Conservation (phyloP, 148 eudicot genomes). For the Vaccinium vitisidaea region DNA sequence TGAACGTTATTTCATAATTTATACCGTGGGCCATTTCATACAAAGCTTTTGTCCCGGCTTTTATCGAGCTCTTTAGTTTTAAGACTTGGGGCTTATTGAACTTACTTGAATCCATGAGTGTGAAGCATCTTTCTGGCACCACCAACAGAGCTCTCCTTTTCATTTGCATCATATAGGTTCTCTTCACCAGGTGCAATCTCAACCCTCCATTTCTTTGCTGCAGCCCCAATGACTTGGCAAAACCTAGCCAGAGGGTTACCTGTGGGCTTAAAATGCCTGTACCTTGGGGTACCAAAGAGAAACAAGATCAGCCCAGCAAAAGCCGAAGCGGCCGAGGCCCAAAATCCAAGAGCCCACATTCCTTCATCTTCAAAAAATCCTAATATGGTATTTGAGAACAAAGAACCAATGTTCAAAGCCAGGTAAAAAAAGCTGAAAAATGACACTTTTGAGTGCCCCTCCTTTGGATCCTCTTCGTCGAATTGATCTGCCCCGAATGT, state of each 20-base stretch:
- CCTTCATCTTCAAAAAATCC: slow-evolving; percentile 80
- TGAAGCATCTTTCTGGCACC: slow-evolving; percentile 62
- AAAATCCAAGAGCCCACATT: slow-evolving; percentile 82
- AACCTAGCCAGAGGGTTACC: slow-evolving; percentile 84
- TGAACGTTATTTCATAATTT: neutral
- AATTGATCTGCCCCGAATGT: slow-evolving; percentile 95
- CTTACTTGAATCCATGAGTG: slow-evolving; percentile 76
- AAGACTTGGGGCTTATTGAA: neutral
- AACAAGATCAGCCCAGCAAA: slow-evolving; percentile 63
- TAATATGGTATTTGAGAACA: slow-evolving; percentile 77
- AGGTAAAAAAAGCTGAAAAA: slow-evolving; percentile 91
- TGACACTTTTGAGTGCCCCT: slow-evolving; percentile 71
- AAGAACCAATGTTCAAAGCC: slow-evolving; percentile 75
- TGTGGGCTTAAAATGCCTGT: slow-evolving; percentile 69
- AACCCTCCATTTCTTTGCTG: slow-evolving; percentile 54
- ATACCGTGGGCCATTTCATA: too few species aligned
- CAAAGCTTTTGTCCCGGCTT: too few species aligned
- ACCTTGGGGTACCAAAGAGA: slow-evolving; percentile 64
- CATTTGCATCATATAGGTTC: slow-evolving; percentile 38
- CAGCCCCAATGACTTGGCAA: slow-evolving; percentile 77
- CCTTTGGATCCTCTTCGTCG: slow-evolving; percentile 62
- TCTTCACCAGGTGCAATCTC: slow-evolving; percentile 38
- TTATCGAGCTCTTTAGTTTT: too few species aligned
- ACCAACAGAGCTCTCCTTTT: slow-evolving; percentile 34
- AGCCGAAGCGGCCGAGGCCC: slow-evolving; percentile 77